A percentile compares a stretch with the other conserved stretches of the same genome.
These are phyloP conservation scores for Blastocystis sp. DNA, from an alignment of 352 stramenopile genomes.

Conservation along the genomic window DNA sequence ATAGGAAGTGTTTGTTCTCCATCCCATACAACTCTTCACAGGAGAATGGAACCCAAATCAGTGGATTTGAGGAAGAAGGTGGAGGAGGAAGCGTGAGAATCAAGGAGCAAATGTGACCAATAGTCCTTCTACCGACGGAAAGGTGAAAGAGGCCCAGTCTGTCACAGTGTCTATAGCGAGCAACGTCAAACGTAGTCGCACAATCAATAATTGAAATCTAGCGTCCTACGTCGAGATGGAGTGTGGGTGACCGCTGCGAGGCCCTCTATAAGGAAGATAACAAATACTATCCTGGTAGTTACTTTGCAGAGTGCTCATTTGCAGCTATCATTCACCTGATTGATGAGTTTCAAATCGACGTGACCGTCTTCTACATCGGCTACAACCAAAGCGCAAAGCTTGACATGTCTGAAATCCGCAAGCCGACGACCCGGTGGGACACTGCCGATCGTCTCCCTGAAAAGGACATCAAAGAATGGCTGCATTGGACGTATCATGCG, in stretches of 20 bases:
- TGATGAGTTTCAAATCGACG: constrained; percentile 61
- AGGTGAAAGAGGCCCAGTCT: constrained; percentile 31
- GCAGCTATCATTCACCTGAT: constrained; percentile 47
- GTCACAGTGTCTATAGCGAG: not conserved
- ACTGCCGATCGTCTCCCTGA: constrained; percentile 28
- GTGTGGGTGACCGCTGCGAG: constrained; percentile 36
- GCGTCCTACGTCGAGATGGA: constrained; percentile 42
- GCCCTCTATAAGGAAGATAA: constrained; percentile 58
- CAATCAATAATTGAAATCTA: not conserved
- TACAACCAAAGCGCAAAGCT: constrained; percentile 22
- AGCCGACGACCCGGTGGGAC: constrained; percentile 44
- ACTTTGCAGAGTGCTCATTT: not conserved
- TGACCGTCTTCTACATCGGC: constrained; percentile 56
- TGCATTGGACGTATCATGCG: not conserved
- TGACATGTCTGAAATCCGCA: constrained; percentile 52
- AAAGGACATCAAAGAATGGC: constrained; percentile 41
- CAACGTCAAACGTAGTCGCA: not conserved
- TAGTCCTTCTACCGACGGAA: not conserved
- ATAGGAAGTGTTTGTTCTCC: not conserved
- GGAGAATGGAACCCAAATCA: not conserved
- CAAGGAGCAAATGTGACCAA: not conserved
- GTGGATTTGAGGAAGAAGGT: constrained; percentile 28
- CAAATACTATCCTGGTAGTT: constrained; percentile 44
- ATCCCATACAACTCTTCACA: not conserved
- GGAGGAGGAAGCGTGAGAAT: not conserved